Percentiles rank a stretch among this genome's conserved stretches.
Conservation (phyloP, 2,329 filamentous ascomycete species). For the Diaporthe sp. region DNA sequence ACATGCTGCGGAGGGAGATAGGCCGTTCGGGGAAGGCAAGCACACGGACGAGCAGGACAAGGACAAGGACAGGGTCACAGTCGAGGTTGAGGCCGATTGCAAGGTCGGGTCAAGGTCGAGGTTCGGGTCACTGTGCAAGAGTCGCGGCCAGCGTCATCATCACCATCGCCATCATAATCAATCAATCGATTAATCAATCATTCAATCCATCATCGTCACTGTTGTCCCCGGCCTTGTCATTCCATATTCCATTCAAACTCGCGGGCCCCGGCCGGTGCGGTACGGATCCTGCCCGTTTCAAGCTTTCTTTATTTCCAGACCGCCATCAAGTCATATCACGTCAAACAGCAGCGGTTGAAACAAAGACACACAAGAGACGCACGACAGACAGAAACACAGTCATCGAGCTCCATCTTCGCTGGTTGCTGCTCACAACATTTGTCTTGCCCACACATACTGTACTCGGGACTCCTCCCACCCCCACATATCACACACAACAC, state of each 20-base stretch:
- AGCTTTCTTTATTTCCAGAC: conserved; percentile 21
- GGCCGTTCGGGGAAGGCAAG: background rate
- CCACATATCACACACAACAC: background rate
- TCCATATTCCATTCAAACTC: conserved; percentile 5
- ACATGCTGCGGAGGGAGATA: background rate
- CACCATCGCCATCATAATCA: background rate
- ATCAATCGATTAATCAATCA: background rate
- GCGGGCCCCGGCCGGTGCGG: conserved; percentile 17
- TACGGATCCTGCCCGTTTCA: conserved; percentile 31
- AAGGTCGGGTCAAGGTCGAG: background rate
- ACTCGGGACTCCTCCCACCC: background rate
- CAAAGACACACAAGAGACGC: background rate
- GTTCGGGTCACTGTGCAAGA: background rate
- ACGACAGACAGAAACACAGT: background rate
- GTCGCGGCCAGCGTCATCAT: background rate
- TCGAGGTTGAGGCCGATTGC: background rate
- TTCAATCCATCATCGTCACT: background rate
- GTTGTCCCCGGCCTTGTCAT: background rate
- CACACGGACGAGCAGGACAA: background rate
- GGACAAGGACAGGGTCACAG: background rate
- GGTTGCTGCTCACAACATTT: background rate
- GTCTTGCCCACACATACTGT: background rate
- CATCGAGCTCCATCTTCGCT: conserved; percentile 18
- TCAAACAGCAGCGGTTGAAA: conserved; percentile 7
- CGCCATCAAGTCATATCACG: conserved; percentile 24